phyloP scores from a whole-genome alignment of 768 basidiomycete genomes.

The Tricholoma bakamatsutake region DNA sequence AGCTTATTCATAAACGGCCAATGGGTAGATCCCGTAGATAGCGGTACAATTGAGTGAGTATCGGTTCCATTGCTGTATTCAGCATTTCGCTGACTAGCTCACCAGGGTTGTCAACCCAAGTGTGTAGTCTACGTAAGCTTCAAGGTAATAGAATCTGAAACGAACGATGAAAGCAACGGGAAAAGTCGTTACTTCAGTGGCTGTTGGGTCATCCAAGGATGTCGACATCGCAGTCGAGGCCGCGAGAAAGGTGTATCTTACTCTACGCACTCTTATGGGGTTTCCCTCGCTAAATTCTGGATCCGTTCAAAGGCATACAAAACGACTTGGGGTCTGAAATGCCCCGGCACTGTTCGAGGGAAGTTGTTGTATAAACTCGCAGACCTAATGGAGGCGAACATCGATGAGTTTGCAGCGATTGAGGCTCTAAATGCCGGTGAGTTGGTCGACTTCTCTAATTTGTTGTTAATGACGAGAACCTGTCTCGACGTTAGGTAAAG shows the following conservation, averaged over 20 bases:
- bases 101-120: constrained; percentile 55
- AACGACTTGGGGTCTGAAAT: constrained; percentile 58
- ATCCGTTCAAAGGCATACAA: constrained; percentile 28
- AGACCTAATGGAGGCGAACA: background rate
- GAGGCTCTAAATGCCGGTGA: constrained; percentile 20
- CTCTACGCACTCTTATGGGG: too few relatives aligned
- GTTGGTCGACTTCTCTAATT: background rate
- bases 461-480: too few relatives aligned
- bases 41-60: constrained; percentile 62
- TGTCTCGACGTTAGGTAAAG: constrained; percentile 7
- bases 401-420: constrained; percentile 21
- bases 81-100: background rate
- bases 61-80: background rate
- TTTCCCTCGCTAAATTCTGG: too few relatives aligned
- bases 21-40: constrained; percentile 51
- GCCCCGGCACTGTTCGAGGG: constrained; percentile 31
- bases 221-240: constrained; percentile 21
- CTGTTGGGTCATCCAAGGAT: constrained; percentile 30
- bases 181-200: constrained; percentile 49
- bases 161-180: constrained; percentile 47
- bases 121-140: constrained; percentile 13
- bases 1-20: constrained; percentile 71
- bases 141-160: constrained; percentile 5
- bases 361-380: constrained; percentile 24
- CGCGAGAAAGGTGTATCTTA: constrained; percentile 53